These are phyloP conservation scores for Pseudogymnoascus sp. DNA, from an alignment of 2,329 filamentous ascomycete species.

Conservation along the genomic window DNA sequence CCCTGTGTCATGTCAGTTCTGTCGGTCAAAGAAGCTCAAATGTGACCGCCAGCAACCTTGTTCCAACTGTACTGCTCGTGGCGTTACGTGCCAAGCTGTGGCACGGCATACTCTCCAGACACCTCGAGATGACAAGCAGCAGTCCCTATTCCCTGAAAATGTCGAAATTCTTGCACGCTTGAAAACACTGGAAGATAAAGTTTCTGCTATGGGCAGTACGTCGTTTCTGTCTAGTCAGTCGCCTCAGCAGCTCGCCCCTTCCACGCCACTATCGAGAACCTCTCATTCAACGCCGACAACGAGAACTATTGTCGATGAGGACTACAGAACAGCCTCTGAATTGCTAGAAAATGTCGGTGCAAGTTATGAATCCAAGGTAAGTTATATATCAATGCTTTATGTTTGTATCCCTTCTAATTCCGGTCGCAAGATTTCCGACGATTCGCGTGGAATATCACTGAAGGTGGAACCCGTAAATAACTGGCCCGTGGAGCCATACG, in stretches of 20 bases:
- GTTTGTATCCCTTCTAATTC: not conserved
- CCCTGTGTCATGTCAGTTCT: slow-evolving; percentile 23
- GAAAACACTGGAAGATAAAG: not conserved
- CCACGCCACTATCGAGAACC: not conserved
- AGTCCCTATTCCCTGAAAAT: not conserved
- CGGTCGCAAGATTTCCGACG: not conserved
- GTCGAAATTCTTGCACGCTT: not conserved
- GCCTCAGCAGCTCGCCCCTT: not conserved
- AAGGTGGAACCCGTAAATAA: not conserved
- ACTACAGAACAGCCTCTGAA: not conserved
- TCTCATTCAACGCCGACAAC: not conserved
- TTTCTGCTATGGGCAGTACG: not conserved
- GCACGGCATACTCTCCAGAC: not conserved
- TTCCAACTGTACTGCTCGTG: slow-evolving; percentile 21
- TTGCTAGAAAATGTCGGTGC: not conserved
- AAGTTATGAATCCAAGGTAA: not conserved
- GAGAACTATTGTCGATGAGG: not conserved
- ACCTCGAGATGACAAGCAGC: not conserved
- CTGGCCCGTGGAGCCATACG: not conserved
- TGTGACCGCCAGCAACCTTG: slow-evolving; percentile 23
- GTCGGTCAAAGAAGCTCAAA: slow-evolving; percentile 21
- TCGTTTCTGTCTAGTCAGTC: not conserved
- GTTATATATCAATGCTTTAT: not conserved
- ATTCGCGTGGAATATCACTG: not conserved
- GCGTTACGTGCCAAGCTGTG: slow-evolving; percentile 7